phyloP scores from a whole-genome alignment of 2,329 filamentous ascomycete genomes.

The Tolypocladium amazonense region DNA sequence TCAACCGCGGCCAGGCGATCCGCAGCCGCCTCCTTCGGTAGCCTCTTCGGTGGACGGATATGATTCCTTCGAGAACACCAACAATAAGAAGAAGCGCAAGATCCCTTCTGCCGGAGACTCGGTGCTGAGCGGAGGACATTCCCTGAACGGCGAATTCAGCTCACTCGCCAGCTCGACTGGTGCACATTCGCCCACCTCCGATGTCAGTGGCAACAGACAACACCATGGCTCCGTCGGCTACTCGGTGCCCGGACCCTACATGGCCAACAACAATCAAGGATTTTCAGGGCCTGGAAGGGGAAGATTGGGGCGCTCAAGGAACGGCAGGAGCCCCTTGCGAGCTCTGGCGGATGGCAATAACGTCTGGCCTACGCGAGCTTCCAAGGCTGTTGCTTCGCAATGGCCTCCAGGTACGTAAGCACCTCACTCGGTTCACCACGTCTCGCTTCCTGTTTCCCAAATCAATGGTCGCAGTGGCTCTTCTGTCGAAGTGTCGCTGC shows the following conservation, averaged over 20 bases:
- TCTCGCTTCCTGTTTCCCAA: not conserved
- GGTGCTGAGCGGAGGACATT: conserved; percentile 32
- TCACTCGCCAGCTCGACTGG: conserved; percentile 14
- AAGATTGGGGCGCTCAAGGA: conserved; percentile 60
- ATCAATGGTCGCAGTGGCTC: not conserved
- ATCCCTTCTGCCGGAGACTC: conserved; percentile 80
- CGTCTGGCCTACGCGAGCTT: conserved; percentile 40
- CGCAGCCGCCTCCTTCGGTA: conserved; percentile 54
- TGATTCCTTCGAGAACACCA: conserved; percentile 95
- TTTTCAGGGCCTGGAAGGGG: conserved; percentile 80
- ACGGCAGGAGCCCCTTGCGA: conserved; percentile 51
- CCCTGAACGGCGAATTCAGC: conserved; percentile 29
- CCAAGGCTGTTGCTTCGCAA: conserved; percentile 34
- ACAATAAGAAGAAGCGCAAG: conserved; percentile 99
- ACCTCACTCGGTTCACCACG: not conserved
- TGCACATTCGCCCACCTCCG: conserved; percentile 17
- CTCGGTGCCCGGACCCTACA: conserved; percentile 35
- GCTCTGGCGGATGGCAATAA: conserved; percentile 48
- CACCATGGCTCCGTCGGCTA: conserved; percentile 15
- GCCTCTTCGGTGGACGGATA: conserved; percentile 74
- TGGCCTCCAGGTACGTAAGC: conserved; percentile 33
- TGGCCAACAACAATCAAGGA: conserved; percentile 37
- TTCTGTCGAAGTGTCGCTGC: not conserved
- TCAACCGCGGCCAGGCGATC: conserved; percentile 32
- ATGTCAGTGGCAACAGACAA: conserved; percentile 12